Base-by-base conservation (phyloP, 768 basidiomycete species). In the Xerocomellus dryophilus region DNA sequence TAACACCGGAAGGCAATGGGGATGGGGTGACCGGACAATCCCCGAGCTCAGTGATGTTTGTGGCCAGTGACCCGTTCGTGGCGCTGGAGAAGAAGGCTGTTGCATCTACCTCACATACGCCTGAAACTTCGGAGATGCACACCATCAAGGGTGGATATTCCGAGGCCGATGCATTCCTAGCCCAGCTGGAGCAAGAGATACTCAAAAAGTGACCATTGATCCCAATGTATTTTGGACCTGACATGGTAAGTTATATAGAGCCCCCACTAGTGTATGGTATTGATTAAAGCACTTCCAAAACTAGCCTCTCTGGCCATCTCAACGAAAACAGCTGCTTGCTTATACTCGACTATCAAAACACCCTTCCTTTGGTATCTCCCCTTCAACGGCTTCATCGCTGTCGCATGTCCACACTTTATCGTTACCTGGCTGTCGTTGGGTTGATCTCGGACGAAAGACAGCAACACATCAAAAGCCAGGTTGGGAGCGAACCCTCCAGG, bases 181-280 rank as follows among this genome's bases (percentile, higher is more conserved):
- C 86, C 12, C 76, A 80, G 52, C 73, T 90, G 12, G 85, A 87
- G 67, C 71, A 74, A 42, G 86, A 88, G 41, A 81, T 90, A 39
- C 64, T 81, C 35, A 59, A 49, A 41, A 63, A 58, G 40, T 47
- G 36, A 39, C 65, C 18, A 50, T 6, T 3, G 15, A 48, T 44
- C 7, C 15, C 4, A 4, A 15, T 34, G 27, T 8, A 39, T 23
- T n/a, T 43, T 23, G 43, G 15, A 40, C 17, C 15, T 34, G 21
- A 43, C 25, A 32, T 38, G 7, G 62, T 51, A 21, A 44, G 61
- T 34, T 35, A 15, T 23, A 17, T 40, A 15, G 10, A 18, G 20
- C 43, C 39, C 34, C 8, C 14, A 23, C 11, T 32, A 10, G 27
- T 29, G 18, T n/a, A 8, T 23, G 35, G 32, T 43, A 25, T 51